phyloP scores from a whole-genome alignment of 1,139 yeast species.

The Yamadazyma oceani region DNA sequence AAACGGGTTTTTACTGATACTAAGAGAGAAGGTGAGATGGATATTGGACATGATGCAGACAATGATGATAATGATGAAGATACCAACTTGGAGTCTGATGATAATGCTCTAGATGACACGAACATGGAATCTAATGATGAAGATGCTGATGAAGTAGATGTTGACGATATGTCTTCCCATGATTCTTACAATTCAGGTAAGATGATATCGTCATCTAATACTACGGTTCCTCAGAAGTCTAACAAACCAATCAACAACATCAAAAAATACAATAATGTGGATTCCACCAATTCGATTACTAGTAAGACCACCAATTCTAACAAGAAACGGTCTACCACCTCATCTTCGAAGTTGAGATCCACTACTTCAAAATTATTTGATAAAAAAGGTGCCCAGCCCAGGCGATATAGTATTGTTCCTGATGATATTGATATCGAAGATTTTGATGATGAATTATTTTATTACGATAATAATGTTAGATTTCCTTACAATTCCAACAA shows the following conservation, averaged over 20 bases:
- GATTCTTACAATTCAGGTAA: slow-evolving; percentile 21
- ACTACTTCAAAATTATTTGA: slow-evolving; percentile 73
- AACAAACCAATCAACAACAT: background rate
- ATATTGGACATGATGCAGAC: slow-evolving; percentile 8
- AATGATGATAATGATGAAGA: slow-evolving; percentile 6
- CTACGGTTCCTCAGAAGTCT: slow-evolving; percentile 10
- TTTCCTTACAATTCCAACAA: slow-evolving; percentile 35
- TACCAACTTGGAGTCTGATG: slow-evolving; percentile 1
- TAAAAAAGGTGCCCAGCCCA: slow-evolving; percentile 66
- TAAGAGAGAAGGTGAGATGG: background rate
- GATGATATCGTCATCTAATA: slow-evolving; percentile 14
- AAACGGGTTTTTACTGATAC: background rate
- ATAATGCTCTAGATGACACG: slow-evolving; percentile 2
- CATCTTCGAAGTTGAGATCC: slow-evolving; percentile 51
- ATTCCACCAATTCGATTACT: slow-evolving; percentile 18
- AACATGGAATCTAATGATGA: slow-evolving; percentile 23
- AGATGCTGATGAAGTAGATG: slow-evolving; percentile 29
- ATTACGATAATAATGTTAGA: slow-evolving; percentile 44
- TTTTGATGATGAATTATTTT: slow-evolving; percentile 56
- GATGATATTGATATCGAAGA: slow-evolving; percentile 69
- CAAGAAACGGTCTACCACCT: slow-evolving; percentile 30
- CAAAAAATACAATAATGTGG: background rate
- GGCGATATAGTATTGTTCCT: slow-evolving; percentile 71
- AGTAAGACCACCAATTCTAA: slow-evolving; percentile 25
- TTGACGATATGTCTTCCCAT: slow-evolving; percentile 34